Evolutionary conservation across 768 basidiomycete species (phyloP), one percentile per base, ranked within the genome.

Genomic region (Termitomyces eurrhizus): DNA sequence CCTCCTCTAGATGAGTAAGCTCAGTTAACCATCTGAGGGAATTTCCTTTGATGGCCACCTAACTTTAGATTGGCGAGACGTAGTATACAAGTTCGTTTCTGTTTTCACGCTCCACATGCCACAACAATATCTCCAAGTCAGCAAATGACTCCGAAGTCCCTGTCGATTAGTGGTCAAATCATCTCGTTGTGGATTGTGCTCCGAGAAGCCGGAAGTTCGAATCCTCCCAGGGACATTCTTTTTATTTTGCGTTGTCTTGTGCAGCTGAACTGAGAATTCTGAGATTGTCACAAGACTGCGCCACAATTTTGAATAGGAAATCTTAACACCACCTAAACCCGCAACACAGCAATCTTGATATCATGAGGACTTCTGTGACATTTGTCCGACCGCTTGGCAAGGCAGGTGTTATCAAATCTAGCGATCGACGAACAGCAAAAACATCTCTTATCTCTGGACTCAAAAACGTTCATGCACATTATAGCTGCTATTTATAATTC

Each of bases 161-260:
- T 65, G 64, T 63, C 64, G 64, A 65, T 53, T 63, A 65, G 64
- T 65, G 64, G 64, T 63, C 45, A 63, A 65, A 63, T 65, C 64
- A 64, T 66, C 60, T 66, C 59, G 65, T 66, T 66, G 65, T 66
- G 65, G 65, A 46, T 37, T 44, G 1, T 16, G 37, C 52, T 62
- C 65, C 65, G 65, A 66, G 65, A 66, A 66, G 65, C 65, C 65
- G 66, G 67, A 68, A 68, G 67, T 68, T 68, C 67, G 67, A 68
- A 67, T 68, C 67, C 65, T 66, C 67, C 67, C 56, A 66, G 67
- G 65, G 67, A 68, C 67, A 68, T 24, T 45, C 24, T 12, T 46
- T 24, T 29, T 61, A 59, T 64, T 66, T 4, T 29, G 29, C 5
- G 3, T 39, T 16, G 26, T 26, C 13, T 14, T 46, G 13, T 33